phyloP scores from a whole-genome alignment of 2,329 filamentous ascomycete genomes.

The Ilyonectria mors-panacis region DNA sequence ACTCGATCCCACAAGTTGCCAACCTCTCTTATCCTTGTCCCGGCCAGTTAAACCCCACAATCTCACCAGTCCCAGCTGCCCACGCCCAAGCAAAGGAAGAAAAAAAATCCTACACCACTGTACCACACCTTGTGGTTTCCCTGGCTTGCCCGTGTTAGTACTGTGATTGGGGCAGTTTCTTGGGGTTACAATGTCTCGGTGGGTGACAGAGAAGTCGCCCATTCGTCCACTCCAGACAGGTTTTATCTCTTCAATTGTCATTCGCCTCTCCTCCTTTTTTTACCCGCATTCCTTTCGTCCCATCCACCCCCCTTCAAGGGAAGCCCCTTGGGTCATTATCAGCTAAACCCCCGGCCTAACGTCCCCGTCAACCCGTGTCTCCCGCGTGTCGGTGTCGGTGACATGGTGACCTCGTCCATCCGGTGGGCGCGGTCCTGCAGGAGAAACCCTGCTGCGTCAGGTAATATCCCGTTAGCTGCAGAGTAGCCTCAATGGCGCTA shows the following conservation, averaged over 20 bases:
- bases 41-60: slow-evolving; percentile 18
- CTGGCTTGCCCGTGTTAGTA: not conserved
- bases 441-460: slow-evolving; percentile 49
- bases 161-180: not conserved
- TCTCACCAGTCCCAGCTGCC: not conserved
- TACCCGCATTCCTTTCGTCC: not conserved
- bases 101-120: not conserved
- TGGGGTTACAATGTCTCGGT: not conserved
- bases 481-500: slow-evolving; percentile 45
- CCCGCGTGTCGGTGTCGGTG: slow-evolving; percentile 25
- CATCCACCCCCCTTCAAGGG: slow-evolving; percentile 3
- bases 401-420: slow-evolving; percentile 26
- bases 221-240: not conserved
- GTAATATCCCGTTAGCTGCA: slow-evolving; percentile 53
- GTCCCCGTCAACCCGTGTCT: slow-evolving; percentile 15
- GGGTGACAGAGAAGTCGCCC: not conserved
- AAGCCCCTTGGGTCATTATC: slow-evolving; percentile 16
- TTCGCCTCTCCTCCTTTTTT: not conserved
- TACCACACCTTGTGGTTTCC: not conserved
- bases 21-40: slow-evolving; percentile 12
- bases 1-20: slow-evolving; percentile 7
- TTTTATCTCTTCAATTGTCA: not conserved
- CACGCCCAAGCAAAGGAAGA: not conserved
- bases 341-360: slow-evolving; percentile 13
- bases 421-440: slow-evolving; percentile 44